Percentiles rank a stretch among this genome's conserved stretches.
phyloP scores from a whole-genome alignment of 192 early-diverging fungal genomes.

The Paraglomus occultum region DNA sequence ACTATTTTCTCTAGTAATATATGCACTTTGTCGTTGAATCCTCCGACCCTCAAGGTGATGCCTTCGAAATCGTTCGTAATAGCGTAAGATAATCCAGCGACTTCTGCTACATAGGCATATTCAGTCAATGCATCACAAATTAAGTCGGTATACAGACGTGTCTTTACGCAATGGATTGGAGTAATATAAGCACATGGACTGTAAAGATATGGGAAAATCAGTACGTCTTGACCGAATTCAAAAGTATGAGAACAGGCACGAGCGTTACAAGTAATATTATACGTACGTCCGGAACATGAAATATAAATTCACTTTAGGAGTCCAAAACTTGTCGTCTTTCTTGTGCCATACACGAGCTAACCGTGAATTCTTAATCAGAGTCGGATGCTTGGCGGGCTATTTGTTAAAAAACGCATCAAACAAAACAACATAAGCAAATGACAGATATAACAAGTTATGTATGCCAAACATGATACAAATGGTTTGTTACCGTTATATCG shows the following conservation, averaged over 20 bases:
- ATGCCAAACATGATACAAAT: background rate
- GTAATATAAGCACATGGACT: slow-evolving; percentile 78
- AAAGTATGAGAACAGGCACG: background rate
- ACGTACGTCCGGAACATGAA: slow-evolving; percentile 50
- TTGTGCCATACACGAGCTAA: slow-evolving; percentile 85
- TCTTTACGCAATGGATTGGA: slow-evolving; percentile 68
- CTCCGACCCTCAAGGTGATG: slow-evolving; percentile 67
- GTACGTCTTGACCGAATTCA: too few species aligned
- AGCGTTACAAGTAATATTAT: too few species aligned
- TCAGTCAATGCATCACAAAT: slow-evolving; percentile 84
- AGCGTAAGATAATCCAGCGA: slow-evolving; percentile 80
- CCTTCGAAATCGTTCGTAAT: slow-evolving; percentile 71
- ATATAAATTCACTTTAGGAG: slow-evolving; percentile 82
- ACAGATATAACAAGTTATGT: background rate
- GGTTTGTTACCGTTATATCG: slow-evolving; percentile 26
- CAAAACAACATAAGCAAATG: background rate
- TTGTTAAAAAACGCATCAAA: background rate
- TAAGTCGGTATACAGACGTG: slow-evolving; percentile 70
- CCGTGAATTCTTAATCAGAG: slow-evolving; percentile 58
- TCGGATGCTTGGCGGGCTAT: slow-evolving; percentile 38
- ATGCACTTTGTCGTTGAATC: slow-evolving; percentile 87
- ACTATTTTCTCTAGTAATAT: slow-evolving; percentile 71
- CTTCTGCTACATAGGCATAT: slow-evolving; percentile 85
- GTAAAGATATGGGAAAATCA: background rate
- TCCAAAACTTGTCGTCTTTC: slow-evolving; percentile 89